Evolutionary conservation across 345 rosid genomes (phyloP).

Genomic region (Melastoma malabathricum): DNA sequence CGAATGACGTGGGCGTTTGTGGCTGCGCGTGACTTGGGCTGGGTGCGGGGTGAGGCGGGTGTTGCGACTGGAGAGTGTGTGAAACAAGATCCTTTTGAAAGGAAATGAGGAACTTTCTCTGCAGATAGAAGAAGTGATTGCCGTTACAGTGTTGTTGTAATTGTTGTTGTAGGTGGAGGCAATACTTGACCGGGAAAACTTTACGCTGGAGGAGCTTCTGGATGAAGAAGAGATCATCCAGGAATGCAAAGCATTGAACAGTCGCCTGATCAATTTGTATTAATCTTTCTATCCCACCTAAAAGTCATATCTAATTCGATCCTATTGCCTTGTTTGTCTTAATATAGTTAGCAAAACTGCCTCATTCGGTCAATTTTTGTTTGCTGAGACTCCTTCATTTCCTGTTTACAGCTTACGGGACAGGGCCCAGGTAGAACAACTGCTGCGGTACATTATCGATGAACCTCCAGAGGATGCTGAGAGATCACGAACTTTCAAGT

Average conservation of each 20-base stretch:
- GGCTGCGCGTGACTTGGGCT: no score
- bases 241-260: conserved; percentile 97
- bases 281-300: conserved; percentile 5
- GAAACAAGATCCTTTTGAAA: no score
- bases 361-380: not conserved
- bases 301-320: not conserved
- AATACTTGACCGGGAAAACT: conserved; percentile 75
- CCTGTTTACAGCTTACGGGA: conserved; percentile 59
- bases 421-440: conserved; percentile 85
- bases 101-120: no score
- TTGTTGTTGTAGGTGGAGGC: conserved; percentile 57
- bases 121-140: no score
- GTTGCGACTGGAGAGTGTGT: no score
- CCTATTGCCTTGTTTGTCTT: not conserved
- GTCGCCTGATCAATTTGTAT: conserved; percentile 94
- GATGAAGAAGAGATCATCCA: conserved; percentile 99
- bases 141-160: not conserved
- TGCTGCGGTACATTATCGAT: conserved; percentile 64
- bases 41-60: no score
- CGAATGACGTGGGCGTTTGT: no score
- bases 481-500: conserved; percentile 79
- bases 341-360: not conserved
- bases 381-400: not conserved
- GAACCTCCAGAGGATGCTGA: conserved; percentile 84
- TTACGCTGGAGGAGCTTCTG: conserved; percentile 89